phyloP scores from a whole-genome alignment of 2,329 filamentous ascomycete species.

The Fusarium miscanthi region DNA sequence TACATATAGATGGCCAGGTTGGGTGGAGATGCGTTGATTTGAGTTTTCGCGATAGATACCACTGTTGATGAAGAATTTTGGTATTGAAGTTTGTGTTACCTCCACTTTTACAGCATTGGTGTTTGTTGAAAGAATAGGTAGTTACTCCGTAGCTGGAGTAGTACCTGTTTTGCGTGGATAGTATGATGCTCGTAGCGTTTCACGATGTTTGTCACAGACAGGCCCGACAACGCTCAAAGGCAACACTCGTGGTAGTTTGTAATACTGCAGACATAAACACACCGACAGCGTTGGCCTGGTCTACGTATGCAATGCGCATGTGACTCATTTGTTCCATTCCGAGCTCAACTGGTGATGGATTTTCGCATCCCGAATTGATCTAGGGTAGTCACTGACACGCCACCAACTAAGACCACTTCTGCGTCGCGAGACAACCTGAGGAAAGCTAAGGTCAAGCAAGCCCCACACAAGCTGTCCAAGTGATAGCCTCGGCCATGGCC shows the following conservation, averaged over 20 bases:
- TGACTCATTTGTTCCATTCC: constrained; percentile 3
- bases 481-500: constrained; percentile 30
- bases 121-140: too few relatives aligned
- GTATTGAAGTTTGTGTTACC: constrained; percentile 4
- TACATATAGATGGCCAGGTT: constrained; percentile 37
- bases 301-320: neutral
- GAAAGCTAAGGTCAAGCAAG: neutral
- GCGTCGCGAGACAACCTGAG: constrained; percentile 12
- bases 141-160: neutral
- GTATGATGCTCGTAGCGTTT: neutral
- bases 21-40: constrained; percentile 7
- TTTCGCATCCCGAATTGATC: constrained; percentile 4
- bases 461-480: constrained; percentile 35
- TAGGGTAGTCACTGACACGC: constrained; percentile 36
- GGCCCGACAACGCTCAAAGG: neutral
- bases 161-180: accelerated
- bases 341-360: constrained; percentile 9
- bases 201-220: neutral
- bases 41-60: constrained; percentile 34
- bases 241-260: too few relatives aligned
- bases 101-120: constrained; percentile 19
- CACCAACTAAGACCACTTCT: constrained; percentile 36
- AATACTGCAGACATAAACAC: too few relatives aligned
- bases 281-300: neutral
- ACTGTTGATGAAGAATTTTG: constrained; percentile 30